These are phyloP conservation scores for Corylus americana DNA, from an alignment of 306 rosid genomes.

Conservation along the genomic window DNA sequence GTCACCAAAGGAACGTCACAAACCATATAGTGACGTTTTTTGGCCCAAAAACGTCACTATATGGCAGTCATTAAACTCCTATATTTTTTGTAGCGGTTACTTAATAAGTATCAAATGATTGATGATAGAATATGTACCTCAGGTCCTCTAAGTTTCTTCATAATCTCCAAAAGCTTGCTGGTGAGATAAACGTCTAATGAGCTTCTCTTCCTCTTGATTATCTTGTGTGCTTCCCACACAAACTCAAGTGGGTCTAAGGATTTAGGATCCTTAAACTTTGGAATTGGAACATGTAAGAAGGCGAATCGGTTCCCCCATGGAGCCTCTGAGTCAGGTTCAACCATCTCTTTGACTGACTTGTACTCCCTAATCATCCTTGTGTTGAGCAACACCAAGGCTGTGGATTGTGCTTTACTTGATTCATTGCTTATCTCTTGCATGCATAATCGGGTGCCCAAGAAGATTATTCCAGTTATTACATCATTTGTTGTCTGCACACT, in stretches of 20 bases:
- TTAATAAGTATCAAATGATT: too few relatives aligned
- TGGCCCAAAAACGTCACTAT: too few relatives aligned
- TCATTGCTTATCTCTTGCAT: conserved; percentile 39
- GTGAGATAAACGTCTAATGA: conserved; percentile 3
- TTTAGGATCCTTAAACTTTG: conserved; percentile 7
- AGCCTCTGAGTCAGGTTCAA: conserved; percentile 6
- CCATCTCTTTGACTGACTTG: conserved; percentile 25
- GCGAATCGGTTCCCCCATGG: conserved; percentile 51
- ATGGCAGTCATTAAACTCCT: too few relatives aligned
- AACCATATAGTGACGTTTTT: too few relatives aligned
- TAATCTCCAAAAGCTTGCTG: background rate
- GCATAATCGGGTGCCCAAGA: conserved; percentile 48
- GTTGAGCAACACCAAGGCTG: conserved; percentile 28
- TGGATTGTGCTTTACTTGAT: conserved; percentile 16
- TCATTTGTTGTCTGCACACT: conserved; percentile 41
- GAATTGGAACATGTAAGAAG: conserved; percentile 19
- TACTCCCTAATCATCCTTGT: conserved; percentile 25
- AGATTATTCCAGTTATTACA: conserved; percentile 46
- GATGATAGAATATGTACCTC: conserved; percentile 14
- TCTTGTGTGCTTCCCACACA: conserved; percentile 17
- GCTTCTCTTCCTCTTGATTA: conserved; percentile 24
- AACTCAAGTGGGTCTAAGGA: conserved; percentile 28
- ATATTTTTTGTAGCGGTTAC: too few relatives aligned
- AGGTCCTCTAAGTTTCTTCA: conserved; percentile 20
- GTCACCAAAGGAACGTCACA: too few relatives aligned